Percentiles rank a stretch among this genome's conserved stretches.
Evolutionary conservation across 1,139 yeast genomes (phyloP).

Genomic region (Nakaseomyces uthaithaninus): DNA sequence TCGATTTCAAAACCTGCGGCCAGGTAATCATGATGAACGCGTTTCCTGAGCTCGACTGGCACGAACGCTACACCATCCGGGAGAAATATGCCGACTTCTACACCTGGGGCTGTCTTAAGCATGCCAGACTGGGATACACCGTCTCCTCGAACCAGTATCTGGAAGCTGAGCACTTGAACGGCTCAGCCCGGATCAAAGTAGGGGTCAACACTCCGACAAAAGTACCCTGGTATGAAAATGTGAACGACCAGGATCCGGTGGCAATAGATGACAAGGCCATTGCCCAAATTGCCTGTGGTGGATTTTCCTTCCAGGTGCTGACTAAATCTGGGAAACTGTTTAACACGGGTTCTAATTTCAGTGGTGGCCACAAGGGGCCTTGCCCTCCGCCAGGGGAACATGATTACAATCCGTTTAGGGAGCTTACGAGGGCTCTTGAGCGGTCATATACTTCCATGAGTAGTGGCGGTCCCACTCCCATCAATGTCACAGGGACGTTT

Average conservation of each 20-base stretch:
- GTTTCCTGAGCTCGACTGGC: slow-evolving; percentile 40
- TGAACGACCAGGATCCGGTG: slow-evolving; percentile 20
- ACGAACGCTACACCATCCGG: slow-evolving; percentile 41
- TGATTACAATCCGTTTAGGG: slow-evolving; percentile 32
- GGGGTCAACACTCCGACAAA: slow-evolving; percentile 41
- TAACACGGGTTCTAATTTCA: slow-evolving; percentile 47
- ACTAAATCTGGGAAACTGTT: slow-evolving; percentile 47
- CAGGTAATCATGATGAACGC: slow-evolving; percentile 28
- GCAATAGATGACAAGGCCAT: slow-evolving; percentile 34
- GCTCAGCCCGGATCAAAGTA: slow-evolving; percentile 29
- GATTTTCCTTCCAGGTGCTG: slow-evolving; percentile 57
- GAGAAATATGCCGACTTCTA: slow-evolving; percentile 39
- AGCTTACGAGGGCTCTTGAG: slow-evolving; percentile 21
- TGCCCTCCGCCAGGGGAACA: slow-evolving; percentile 32
- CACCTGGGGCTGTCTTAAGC: slow-evolving; percentile 56
- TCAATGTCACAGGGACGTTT: slow-evolving; percentile 20
- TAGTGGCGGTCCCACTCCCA: slow-evolving; percentile 13
- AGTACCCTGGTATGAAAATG: slow-evolving; percentile 30
- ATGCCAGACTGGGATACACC: slow-evolving; percentile 52
- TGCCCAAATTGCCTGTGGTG: slow-evolving; percentile 56
- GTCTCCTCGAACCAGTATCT: slow-evolving; percentile 31
- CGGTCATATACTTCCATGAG: slow-evolving; percentile 13
- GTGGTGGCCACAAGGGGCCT: slow-evolving; percentile 35
- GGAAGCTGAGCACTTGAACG: slow-evolving; percentile 22
- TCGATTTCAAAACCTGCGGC: slow-evolving; percentile 23